Percentiles rank a stretch among this genome's conserved stretches.
phyloP scores from a whole-genome alignment of 2,329 filamentous ascomycete genomes.

The Tolypocladium tundrense region DNA sequence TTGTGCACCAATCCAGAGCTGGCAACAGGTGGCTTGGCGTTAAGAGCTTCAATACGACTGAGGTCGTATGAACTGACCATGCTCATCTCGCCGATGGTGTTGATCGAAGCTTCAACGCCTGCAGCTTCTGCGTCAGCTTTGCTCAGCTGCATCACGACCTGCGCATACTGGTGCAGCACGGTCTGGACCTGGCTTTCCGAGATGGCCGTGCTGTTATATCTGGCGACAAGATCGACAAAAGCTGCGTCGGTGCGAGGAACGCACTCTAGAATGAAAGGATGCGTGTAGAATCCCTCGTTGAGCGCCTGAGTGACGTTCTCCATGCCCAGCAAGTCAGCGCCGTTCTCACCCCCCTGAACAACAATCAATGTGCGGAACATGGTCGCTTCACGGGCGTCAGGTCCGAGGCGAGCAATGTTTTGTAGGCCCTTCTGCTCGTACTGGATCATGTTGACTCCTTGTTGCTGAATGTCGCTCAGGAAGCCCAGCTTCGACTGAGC shows the following conservation, averaged over 20 bases:
- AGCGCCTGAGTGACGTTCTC: neutral
- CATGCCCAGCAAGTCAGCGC: neutral
- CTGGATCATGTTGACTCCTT: slow-evolving; percentile 3
- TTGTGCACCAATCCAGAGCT: neutral
- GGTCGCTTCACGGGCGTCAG: slow-evolving; percentile 9
- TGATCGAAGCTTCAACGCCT: neutral
- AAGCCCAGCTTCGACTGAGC: slow-evolving; percentile 6
- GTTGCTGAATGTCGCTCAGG: slow-evolving; percentile 6
- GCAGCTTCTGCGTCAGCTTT: neutral
- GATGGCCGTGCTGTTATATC: neutral
- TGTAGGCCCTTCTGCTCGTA: slow-evolving; percentile 12
- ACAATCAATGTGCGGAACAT: slow-evolving; percentile 17
- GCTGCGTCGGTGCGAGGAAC: neutral
- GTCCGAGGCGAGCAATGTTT: slow-evolving; percentile 9
- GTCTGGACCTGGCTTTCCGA: slow-evolving; percentile 1
- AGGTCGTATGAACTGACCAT: neutral
- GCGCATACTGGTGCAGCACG: slow-evolving; percentile 2
- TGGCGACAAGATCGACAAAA: neutral
- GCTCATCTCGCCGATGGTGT: neutral
- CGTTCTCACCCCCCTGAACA: slow-evolving; percentile 8
- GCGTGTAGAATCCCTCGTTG: neutral
- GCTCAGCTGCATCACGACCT: slow-evolving; percentile 1
- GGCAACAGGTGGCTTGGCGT: neutral
- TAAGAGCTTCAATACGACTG: neutral
- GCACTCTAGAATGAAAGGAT: slow-evolving; percentile 1